These are phyloP conservation scores for Solanum corneliomulleri DNA, from an alignment of 257 asterid genomes.

Conservation along the genomic window DNA sequence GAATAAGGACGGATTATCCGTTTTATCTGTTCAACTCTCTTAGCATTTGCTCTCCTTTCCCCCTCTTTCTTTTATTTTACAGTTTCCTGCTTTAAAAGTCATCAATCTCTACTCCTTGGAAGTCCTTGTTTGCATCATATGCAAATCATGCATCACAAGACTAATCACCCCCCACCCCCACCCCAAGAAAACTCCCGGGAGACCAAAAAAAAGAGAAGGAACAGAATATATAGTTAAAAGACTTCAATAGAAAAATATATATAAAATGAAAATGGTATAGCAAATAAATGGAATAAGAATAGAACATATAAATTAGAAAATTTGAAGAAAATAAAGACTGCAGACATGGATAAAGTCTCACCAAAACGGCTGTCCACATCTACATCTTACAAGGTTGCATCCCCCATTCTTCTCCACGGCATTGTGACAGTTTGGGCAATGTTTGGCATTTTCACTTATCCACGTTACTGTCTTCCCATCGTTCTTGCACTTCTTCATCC, in stretches of 20 bases:
- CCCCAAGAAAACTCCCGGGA: not conserved
- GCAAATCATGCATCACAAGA: not conserved
- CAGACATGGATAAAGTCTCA: slow-evolving; percentile 4
- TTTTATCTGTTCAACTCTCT: not conserved
- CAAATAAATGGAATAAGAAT: not conserved
- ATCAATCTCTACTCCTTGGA: not conserved
- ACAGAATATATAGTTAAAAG: not conserved
- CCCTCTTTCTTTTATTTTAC: not conserved
- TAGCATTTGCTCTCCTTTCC: not conserved
- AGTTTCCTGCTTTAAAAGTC: not conserved
- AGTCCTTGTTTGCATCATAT: not conserved
- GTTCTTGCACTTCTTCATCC: slow-evolving; percentile 31
- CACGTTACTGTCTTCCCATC: slow-evolving; percentile 26
- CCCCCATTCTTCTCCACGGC: slow-evolving; percentile 52
- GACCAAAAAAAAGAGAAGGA: not conserved
- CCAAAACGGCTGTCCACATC: slow-evolving; percentile 59
- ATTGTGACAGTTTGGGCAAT: slow-evolving; percentile 45
- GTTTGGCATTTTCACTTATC: slow-evolving; percentile 22
- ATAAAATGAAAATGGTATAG: not conserved
- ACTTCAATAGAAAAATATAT: not conserved
- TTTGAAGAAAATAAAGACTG: not conserved
- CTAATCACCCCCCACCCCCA: not conserved
- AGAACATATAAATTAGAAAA: not conserved
- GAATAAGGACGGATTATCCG: not conserved
- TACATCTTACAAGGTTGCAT: slow-evolving; percentile 39